Base-by-base conservation (phyloP, 257 asterid species). In the Salvia miltiorrhiza region DNA sequence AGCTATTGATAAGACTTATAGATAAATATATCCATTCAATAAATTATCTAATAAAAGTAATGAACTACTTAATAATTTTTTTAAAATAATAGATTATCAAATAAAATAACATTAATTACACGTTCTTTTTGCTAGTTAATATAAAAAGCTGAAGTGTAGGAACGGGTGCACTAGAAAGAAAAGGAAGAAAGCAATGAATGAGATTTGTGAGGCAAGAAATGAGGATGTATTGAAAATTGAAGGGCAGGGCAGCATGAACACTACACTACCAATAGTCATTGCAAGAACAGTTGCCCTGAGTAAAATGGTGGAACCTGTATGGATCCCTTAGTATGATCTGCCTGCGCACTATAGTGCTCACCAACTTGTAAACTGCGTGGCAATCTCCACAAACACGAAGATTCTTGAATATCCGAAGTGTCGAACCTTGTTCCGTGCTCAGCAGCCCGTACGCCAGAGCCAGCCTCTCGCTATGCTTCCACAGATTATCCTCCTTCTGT, bases 381-480 rank as follows among this genome's bases (percentile, higher is more conserved):
- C 96, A 90, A 78, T 90, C 97, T 1, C 92, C 96, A 20, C 96
- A 91, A 17, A 88, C 97, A 13, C 97, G 90, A 33, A 91, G 95
- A 65, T 91, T 88, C 82, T 91, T 91, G 84, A 88, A 90, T 43
- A 90, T 83, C 41, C 96, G 71, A 65, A 90, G 84, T 10, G 83
- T 79, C 16, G 86, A 80, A 32, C 94, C 87, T 76, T 82, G 79
- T 30, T 73, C 78, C 1, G 85, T 78, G 41, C 80, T 78, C 47
- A 88, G 76, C 87, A 91, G 64, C 20, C 88, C 88, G 28, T 81
- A 91, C 0, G 97, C 96, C 16, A 88, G 90, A 9, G 97, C 97
- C 50, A 91, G 80, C 79, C 95, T 88, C 83, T 91, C 96, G 26
- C 97, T 91, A 68, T 91, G 97, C 73, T 60, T 78, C 97, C 97